phyloP scores from a whole-genome alignment of 108 stramenopile species.

The Asterionellopsis glacialis region DNA sequence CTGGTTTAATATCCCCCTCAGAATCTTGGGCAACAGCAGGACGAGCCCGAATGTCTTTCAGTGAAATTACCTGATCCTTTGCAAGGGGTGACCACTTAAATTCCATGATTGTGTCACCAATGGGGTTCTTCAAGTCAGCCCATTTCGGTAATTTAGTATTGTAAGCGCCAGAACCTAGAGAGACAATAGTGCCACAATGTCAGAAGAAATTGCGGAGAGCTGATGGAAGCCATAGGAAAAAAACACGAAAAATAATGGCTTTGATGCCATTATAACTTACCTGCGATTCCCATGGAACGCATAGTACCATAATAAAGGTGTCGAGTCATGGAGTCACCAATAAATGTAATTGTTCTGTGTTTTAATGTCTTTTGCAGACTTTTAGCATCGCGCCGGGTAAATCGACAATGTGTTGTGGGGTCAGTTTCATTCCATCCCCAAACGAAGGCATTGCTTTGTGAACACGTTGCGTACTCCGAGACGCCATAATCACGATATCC shows the following conservation, averaged over 20 bases:
- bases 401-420: constrained; percentile 55
- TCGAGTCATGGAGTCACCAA: constrained; percentile 79
- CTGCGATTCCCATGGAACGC: constrained; percentile 54
- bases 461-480: constrained; percentile 54
- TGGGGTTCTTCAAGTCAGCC: constrained; percentile 27
- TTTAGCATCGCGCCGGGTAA: constrained; percentile 53
- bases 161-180: constrained; percentile 49
- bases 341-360: constrained; percentile 52
- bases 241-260: no score
- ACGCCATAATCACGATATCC: constrained; percentile 58
- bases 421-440: constrained; percentile 71
- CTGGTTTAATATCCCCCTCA: constrained; percentile 11
- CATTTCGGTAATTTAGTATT: constrained; percentile 70
- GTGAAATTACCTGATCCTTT: constrained; percentile 36
- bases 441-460: constrained; percentile 27
- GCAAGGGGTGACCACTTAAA: constrained; percentile 80
- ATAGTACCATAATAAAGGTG: constrained; percentile 67
- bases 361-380: constrained; percentile 47
- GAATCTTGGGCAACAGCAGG: constrained; percentile 1
- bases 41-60: constrained; percentile 32
- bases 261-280: no score
- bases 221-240: no score
- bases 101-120: constrained; percentile 43
- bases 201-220: no score
- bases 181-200: no score